Evolutionary conservation across 129 eudicot genomes (phyloP).

Genomic region (Pulicaria dysenterica): DNA sequence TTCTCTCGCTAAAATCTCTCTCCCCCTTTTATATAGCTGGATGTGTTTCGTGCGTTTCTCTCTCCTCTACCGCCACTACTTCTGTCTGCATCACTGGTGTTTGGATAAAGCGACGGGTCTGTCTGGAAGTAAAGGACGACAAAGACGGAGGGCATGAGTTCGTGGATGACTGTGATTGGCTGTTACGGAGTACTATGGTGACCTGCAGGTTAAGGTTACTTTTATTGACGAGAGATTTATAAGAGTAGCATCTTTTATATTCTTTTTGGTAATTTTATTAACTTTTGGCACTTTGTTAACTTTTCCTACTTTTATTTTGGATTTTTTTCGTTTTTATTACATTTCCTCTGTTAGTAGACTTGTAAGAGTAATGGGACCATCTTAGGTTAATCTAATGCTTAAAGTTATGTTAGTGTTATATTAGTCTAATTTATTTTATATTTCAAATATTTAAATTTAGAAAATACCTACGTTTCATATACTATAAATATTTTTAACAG

Average conservation of each 20-base stretch:
- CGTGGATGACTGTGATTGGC: slow-evolving; percentile 29
- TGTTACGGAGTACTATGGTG: slow-evolving; percentile 22
- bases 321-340: neutral
- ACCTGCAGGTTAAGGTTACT: neutral
- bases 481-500: no score
- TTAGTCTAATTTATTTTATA: no score
- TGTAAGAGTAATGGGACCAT: neutral
- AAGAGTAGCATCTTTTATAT: slow-evolving; percentile 23
- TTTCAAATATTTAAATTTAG: no score
- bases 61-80: slow-evolving; percentile 40
- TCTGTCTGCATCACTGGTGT: slow-evolving; percentile 28
- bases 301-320: slow-evolving; percentile 15
- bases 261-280: slow-evolving; percentile 12
- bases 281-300: slow-evolving; percentile 34
- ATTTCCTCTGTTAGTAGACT: neutral
- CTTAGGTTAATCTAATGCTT: no score
- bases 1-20: slow-evolving; percentile 31
- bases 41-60: slow-evolving; percentile 25
- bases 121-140: slow-evolving; percentile 13
- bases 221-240: slow-evolving; percentile 17
- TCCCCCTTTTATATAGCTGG: slow-evolving; percentile 28
- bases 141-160: slow-evolving; percentile 9
- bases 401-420: no score
- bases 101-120: slow-evolving; percentile 25
- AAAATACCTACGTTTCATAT: no score